Base-by-base conservation (phyloP, 75 land plant genomes). In the Isoetes taiwanensis region DNA sequence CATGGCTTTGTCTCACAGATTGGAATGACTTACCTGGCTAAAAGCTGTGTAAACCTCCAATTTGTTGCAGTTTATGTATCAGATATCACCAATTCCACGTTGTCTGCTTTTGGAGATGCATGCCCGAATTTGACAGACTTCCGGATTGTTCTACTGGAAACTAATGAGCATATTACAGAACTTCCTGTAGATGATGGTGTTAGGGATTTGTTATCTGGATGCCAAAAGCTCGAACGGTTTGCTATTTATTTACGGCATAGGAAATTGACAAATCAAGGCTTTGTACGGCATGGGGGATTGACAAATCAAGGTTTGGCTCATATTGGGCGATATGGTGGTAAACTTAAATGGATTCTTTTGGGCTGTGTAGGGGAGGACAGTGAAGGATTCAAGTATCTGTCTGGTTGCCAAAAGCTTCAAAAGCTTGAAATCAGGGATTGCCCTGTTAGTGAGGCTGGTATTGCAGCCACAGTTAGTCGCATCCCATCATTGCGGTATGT, bases 151-250 rank as follows among this genome's bases (percentile, higher is more conserved):
- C 76, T 94, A 35, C 79, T 81, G 38, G 81, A 86, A 19, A 60
- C 61, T 35, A 64, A 67, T 61, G 77, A 64, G 31, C 54, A 3
- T 14, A 60, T 84, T 20, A 28, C 86, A 33, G 99, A 89, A 17
- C 63, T 82, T 31, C 99, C 99, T 11, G 78, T 94, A n/a, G 99
- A 94, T 63, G 77, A 79, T 66, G 99, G 99, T 16, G 82, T 94
- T 0, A 76, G 72, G 56, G 50, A 73, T n/a, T 62, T 94, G 17
- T 34, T 94, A 48, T 74, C 40, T 29, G 90, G 96, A 0, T 94
- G 99, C 52, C 54, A 64, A 30, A 77, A 72, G 43, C 72, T 94
- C 23, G 62, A 56, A 32, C 76, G 86, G 21, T 75, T 94, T 62
- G 83, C 82, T 3, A 62, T 88, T 10, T 94, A 94, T 32, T 65